Evolutionary conservation across 1,284 basidiomycete species (phyloP), one percentile per base, ranked within the genome.

Genomic region (Apiotrichum sp.): DNA sequence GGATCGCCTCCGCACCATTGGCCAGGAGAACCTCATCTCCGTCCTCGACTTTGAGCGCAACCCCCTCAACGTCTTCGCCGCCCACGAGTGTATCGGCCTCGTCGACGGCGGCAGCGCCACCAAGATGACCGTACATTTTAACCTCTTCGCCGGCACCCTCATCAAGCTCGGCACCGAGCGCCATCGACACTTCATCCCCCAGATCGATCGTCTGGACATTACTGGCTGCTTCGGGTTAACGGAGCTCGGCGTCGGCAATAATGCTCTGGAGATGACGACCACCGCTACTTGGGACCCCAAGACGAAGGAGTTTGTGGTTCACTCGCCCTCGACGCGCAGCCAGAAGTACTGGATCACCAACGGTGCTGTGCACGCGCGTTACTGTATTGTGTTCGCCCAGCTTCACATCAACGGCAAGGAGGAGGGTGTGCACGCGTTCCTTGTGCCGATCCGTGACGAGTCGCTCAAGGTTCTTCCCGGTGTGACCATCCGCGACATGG

Each of bases 81-180:
- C 57, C 1, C 57, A 59, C 51, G 57, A 59, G 47, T 42, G 38
- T 6, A 8, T 53, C 39, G 57, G 53, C 16, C n/a, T 59, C 11
- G 57, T 53, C n/a, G 57, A 59, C 47, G 3, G 16, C 4, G 50
- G 50, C 1, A n/a, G 39, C 33, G 31, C 50, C 34, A 59, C 57
- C 33, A 59, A 59, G 44, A 52, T 59, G 50, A 59, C 57, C 4
- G 57, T 59, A 42, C 57, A 52, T 39, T 50, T 53, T 47, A 59
- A 59, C 47, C 57, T 59, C 33, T 59, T 59, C 29, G 53, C 50
- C 40, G 57, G 57, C 16, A 59, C 57, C 7, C 29, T 59, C 0
- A 16, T 59, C 53, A 59, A 59, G 47, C 53, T 59, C 22, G 57
- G 57, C 33, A 59, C 57, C 8, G 57, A 59, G 22, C 57, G 57